These are phyloP conservation scores for Populus hybrid DNA, from an alignment of 441 rosid genomes.

Conservation along the genomic window DNA sequence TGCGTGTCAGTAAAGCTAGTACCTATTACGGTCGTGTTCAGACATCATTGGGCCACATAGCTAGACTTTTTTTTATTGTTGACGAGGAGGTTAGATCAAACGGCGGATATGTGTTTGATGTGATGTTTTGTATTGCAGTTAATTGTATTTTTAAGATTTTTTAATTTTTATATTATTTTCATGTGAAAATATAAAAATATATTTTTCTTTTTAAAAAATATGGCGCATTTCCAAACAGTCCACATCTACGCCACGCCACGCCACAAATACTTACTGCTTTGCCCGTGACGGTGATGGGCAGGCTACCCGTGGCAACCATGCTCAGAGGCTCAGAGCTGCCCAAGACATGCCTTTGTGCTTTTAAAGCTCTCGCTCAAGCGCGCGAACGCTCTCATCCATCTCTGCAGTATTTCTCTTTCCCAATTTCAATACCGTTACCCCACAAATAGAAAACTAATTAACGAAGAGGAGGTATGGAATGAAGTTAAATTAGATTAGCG, in stretches of 20 bases:
- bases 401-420: neutral
- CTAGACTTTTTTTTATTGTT: constrained; percentile 34
- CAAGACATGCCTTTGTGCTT: neutral
- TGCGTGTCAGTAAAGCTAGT: constrained; percentile 48
- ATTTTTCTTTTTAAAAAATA: too few species aligned
- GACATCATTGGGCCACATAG: constrained; percentile 45
- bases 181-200: too few species aligned
- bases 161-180: too few species aligned
- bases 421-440: neutral
- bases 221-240: too few species aligned
- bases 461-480: neutral
- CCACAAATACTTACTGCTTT: constrained; percentile 5
- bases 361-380: constrained; percentile 14
- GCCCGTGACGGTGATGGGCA: constrained; percentile 45
- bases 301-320: constrained; percentile 29
- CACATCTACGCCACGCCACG: constrained; percentile 27
- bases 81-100: constrained; percentile 14
- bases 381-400: constrained; percentile 3
- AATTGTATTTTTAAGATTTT: too few species aligned
- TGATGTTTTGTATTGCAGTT: neutral
- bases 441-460: neutral
- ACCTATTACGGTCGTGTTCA: constrained; percentile 21
- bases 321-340: neutral
- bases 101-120: constrained; percentile 40
- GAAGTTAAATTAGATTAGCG: too few species aligned